Base-by-base conservation (phyloP, 2,329 filamentous ascomycete species). In the Cryoendolithus antarcticus region DNA sequence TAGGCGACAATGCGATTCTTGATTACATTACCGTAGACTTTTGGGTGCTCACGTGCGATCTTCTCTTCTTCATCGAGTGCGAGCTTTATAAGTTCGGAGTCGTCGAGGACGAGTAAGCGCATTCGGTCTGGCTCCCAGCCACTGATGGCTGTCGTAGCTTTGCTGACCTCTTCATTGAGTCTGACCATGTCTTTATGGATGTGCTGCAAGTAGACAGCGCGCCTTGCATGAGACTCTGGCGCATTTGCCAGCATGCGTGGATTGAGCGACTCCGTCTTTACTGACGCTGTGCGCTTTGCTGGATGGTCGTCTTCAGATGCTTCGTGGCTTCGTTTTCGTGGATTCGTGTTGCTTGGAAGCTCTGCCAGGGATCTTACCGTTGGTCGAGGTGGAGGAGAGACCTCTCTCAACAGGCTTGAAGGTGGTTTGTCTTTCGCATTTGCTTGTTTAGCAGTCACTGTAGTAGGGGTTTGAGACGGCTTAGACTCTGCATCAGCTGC, bases 1-100 rank as follows among this genome's bases (percentile, higher is more conserved):
- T 86, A 77, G 32, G 70, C 70, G 50, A 82, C 71, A 42, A 96
- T 80, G 29, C 77, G 77, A 48, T 86, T 82, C 55, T 88, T 93
- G 58, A 96, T 76, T 19, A 86, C 67, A 51, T 93, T 94, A 6
- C 72, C 67, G 54, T 98, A 98, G 19, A 96, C 75, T 0, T 71
- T 62, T 1, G 71, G 63, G 43, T 80, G 80, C 10, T 79, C 75
- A 9, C 67, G 68, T 1, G 86, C 86, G 6, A 76, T 65, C 28
- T 74, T 74, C 56, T 93, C 78, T 61, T 98, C 93, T 43, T 88
- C 77, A 48, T 89, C 81, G 1, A 89, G 64, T 1, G 77, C 75
- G 44, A 75, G 66, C 48, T 71, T 73, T 44, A 86, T 80, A 13
- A 88, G 66, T 33, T 79, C 72, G 53, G 84, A 76, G 1, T 75